Percentiles rank a stretch among this genome's conserved stretches.
Conservation (phyloP, 1,284 basidiomycete species). For the Malassezia vespertilionis region DNA sequence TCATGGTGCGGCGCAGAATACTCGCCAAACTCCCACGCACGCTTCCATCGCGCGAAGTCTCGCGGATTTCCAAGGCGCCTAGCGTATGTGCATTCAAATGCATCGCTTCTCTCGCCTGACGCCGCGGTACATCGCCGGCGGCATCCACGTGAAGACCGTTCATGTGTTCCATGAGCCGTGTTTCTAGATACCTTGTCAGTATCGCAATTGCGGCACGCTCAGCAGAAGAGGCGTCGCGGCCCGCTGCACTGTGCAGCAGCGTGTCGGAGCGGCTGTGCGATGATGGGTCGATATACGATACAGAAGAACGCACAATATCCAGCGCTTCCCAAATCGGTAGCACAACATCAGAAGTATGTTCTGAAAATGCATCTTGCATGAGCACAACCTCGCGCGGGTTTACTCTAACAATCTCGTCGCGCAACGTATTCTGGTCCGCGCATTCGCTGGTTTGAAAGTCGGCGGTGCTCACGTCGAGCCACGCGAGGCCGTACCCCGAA, state of each 20-base stretch:
- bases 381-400: conserved; percentile 35
- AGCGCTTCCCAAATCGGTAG: conserved; percentile 18
- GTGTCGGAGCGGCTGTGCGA: background rate
- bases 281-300: background rate
- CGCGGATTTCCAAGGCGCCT: conserved; percentile 34
- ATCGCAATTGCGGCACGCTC: conserved; percentile 25
- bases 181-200: conserved; percentile 34
- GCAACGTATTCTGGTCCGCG: conserved; percentile 22
- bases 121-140: conserved; percentile 12
- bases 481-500: conserved; percentile 29
- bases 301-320: background rate
- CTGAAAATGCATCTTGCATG: background rate
- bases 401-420: conserved; percentile 41
- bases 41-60: conserved; percentile 23
- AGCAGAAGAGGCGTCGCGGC: background rate
- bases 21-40: conserved; percentile 32
- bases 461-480: conserved; percentile 45
- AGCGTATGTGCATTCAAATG: conserved; percentile 43
- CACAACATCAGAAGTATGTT: conserved; percentile 3
- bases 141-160: conserved; percentile 10
- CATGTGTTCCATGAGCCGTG: conserved; percentile 28
- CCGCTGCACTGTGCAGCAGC: background rate
- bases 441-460: conserved; percentile 33
- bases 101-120: conserved; percentile 20
- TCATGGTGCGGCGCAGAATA: conserved; percentile 37